Percentiles rank a stretch among this genome's conserved stretches.
Evolutionary conservation across 345 rosid genomes (phyloP).

Genomic region (Cardamine chenopodiifolia): DNA sequence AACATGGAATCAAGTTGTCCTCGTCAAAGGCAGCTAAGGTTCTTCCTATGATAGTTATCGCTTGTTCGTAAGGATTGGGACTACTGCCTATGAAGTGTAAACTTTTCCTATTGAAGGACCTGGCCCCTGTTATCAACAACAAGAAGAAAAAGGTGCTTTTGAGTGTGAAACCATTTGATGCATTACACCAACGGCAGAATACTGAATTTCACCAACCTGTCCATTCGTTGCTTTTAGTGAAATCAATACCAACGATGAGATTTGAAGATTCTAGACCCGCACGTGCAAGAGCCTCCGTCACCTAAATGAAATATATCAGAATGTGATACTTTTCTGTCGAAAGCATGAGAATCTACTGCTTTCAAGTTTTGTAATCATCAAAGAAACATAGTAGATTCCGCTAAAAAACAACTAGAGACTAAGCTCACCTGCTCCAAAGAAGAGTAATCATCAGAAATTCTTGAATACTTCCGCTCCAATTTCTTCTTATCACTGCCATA

Average conservation of each 20-base stretch:
- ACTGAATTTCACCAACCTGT: conserved; percentile 62
- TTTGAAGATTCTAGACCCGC: conserved; percentile 96
- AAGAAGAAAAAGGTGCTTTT: conserved; percentile 7
- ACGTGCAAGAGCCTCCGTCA: conserved; percentile 77
- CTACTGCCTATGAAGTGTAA: conserved; percentile 69
- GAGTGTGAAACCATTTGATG: conserved; percentile 12
- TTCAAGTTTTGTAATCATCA: background rate
- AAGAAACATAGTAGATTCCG: conserved; percentile 3
- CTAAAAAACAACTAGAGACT: background rate
- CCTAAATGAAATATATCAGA: conserved; percentile 50
- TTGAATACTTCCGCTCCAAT: conserved; percentile 74
- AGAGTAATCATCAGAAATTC: conserved; percentile 72
- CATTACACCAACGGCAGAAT: conserved; percentile 26
- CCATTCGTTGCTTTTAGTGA: conserved; percentile 99
- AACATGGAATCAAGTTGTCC: conserved; percentile 94
- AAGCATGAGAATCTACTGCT: background rate
- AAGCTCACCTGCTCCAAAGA: conserved; percentile 74
- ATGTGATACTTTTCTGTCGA: background rate
- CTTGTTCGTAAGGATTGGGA: conserved; percentile 89
- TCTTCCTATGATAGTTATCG: conserved; percentile 87
- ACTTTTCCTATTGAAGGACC: conserved; percentile 72
- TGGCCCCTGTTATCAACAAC: conserved; percentile 54
- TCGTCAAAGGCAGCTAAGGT: conserved; percentile 87
- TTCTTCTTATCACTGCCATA: conserved; percentile 45
- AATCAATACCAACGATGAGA: conserved; percentile 97